Base-by-base conservation (phyloP, 2,329 filamentous ascomycete species). In the Coccinonectria pachysandricola region DNA sequence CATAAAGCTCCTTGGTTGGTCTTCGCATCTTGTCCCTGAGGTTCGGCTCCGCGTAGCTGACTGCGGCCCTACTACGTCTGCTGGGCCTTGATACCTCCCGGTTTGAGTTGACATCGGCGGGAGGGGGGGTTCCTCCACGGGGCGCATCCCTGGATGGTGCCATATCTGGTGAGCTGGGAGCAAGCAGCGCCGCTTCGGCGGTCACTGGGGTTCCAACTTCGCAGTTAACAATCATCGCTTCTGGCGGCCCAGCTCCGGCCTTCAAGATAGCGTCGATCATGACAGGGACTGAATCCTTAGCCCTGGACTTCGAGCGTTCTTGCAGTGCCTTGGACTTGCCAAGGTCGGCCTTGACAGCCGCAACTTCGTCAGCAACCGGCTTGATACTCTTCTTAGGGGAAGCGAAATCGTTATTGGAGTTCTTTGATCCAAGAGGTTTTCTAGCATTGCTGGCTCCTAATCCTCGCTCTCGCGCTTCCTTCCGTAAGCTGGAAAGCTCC, bases 41-140 rank as follows among this genome's bases (percentile, higher is more conserved):
- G 44, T 81, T 88, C 2, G 83, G 83, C 50, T 88, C 81, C 8
- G 81, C 79, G 50, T 91, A 91, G 58, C 80, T 88, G 35, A 91
- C 70, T 25, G 75, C 65, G 8, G 71, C 59, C 42, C 79, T 66
- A 24, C 73, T 71, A 37, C 83, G 70, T 39, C 83, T 65, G 40
- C 75, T 79, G 12, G 72, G 70, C 22, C 83, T 68, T 15, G 70
- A 64, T 15, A 68, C 68, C 40, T 79, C 69, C 25, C 68, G 65
- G 18, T 53, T 62, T 6, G 55, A 57, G 6, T 64, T 68, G 18
- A 77, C 65, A 37, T 76, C 68, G 10, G 59, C 51, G 4, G 73
- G 73, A 4, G 74, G 74, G 3, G 74, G 72, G 0, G 74, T 76
- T 40, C 74, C 72, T 29, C 60, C 51, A 21, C 50, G 42, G 10